A percentile compares a stretch with the other conserved stretches of the same genome.
These are phyloP conservation scores for Musa troglodytarum DNA, from an alignment of 176 grass and related monocot genomes.

Conservation along the genomic window DNA sequence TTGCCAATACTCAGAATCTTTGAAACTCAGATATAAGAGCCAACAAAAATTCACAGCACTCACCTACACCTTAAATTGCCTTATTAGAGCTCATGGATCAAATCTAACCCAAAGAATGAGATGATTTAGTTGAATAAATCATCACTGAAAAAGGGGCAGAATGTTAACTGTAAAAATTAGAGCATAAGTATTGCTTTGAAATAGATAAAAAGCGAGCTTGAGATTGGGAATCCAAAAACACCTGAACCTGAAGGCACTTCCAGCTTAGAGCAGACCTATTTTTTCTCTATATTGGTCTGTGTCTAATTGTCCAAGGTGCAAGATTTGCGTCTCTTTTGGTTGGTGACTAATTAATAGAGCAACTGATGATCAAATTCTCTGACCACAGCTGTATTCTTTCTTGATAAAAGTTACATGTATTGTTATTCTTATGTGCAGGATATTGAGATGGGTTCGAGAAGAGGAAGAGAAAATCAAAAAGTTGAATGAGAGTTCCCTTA, in stretches of 20 bases:
- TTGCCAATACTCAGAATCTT: background rate
- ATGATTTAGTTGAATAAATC: too few relatives aligned
- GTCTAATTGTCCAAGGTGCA: background rate
- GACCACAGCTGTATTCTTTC: background rate
- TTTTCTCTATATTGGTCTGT: background rate
- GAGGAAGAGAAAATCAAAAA: slow-evolving; percentile 76
- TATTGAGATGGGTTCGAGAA: slow-evolving; percentile 66
- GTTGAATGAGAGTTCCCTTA: slow-evolving; percentile 39
- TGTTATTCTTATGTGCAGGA: slow-evolving; percentile 16
- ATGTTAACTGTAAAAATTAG: too few relatives aligned
- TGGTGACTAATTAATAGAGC: too few relatives aligned
- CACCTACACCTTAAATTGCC: background rate
- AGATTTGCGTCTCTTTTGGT: background rate
- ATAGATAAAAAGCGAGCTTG: too few relatives aligned
- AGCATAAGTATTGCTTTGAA: too few relatives aligned
- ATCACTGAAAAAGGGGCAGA: too few relatives aligned
- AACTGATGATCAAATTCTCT: background rate
- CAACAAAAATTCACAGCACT: background rate
- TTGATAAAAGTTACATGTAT: background rate
- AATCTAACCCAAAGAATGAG: background rate
- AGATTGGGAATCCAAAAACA: too few relatives aligned
- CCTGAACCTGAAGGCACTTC: too few relatives aligned
- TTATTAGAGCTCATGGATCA: background rate
- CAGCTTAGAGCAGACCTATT: too few relatives aligned
- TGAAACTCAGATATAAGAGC: too few relatives aligned